These are phyloP conservation scores for Epichloe bromicola DNA, from an alignment of 2,329 filamentous ascomycete species.

Conservation along the genomic window DNA sequence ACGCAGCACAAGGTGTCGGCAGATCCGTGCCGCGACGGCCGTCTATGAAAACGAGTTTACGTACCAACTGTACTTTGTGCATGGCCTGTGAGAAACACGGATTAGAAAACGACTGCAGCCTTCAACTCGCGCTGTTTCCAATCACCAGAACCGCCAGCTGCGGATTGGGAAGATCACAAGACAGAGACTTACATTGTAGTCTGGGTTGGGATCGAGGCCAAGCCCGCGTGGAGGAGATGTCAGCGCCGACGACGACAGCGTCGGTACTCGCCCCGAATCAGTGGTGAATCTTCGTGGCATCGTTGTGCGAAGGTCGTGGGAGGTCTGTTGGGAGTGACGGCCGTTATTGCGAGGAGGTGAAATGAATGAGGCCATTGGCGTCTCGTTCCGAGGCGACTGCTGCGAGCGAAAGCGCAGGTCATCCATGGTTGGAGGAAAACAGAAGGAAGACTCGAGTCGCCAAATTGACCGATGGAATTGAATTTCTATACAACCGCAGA, in stretches of 20 bases:
- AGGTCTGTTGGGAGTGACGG: slow-evolving; percentile 38
- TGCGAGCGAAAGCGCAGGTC: slow-evolving; percentile 67
- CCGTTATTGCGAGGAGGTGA: slow-evolving; percentile 59
- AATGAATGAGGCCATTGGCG: slow-evolving; percentile 59
- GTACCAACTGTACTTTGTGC: slow-evolving; percentile 67
- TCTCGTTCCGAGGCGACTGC: slow-evolving; percentile 65
- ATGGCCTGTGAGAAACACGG: slow-evolving; percentile 34
- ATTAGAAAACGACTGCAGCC: not conserved
- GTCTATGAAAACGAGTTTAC: slow-evolving; percentile 20
- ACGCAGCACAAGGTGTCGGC: not conserved
- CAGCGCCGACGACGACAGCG: slow-evolving; percentile 45
- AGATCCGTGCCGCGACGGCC: not conserved
- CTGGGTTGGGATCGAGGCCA: slow-evolving; percentile 28
- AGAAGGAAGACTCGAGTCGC: slow-evolving; percentile 28
- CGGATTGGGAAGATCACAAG: not conserved
- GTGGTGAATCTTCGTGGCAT: slow-evolving; percentile 90
- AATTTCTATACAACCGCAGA: slow-evolving; percentile 20
- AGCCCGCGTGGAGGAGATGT: slow-evolving; percentile 35
- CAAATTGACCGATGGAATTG: slow-evolving; percentile 22
- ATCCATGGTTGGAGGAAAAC: slow-evolving; percentile 42
- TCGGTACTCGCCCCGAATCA: slow-evolving; percentile 72
- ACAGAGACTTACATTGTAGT: slow-evolving; percentile 29
- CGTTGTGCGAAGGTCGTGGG: slow-evolving; percentile 59
- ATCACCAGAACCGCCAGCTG: not conserved
- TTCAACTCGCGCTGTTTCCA: not conserved